Conservation (phyloP, 306 rosid genomes). For the Heteromeles arbutifolia region DNA sequence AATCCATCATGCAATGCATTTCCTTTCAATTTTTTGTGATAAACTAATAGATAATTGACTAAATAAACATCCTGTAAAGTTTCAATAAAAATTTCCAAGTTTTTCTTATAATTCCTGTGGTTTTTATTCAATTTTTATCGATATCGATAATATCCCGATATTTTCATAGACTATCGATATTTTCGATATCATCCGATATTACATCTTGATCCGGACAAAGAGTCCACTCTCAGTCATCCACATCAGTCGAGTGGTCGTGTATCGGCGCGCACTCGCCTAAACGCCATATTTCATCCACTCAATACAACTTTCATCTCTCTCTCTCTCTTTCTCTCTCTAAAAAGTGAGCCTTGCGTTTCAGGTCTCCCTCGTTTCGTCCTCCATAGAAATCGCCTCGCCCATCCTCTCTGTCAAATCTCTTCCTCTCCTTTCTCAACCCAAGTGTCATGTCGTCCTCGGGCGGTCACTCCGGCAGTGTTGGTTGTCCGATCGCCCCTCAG, state of each 20-base stretch:
- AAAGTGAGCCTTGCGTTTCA: neutral
- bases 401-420: conserved; percentile 2
- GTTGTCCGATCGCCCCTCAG: conserved; percentile 28
- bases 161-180: no score
- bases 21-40: no score
- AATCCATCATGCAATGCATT: no score
- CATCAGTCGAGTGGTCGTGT: neutral
- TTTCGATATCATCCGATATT: no score
- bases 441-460: conserved; percentile 64
- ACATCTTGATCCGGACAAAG: no score
- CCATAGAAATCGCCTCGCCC: conserved; percentile 16
- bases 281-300: neutral
- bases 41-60: no score
- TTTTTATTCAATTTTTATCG: no score
- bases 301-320: neutral
- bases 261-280: neutral
- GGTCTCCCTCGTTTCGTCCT: conserved; percentile 26
- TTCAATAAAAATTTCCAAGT: no score
- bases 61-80: no score
- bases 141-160: no score
- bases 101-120: no score
- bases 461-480: conserved; percentile 29
- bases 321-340: neutral
- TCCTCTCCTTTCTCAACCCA: neutral
- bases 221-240: neutral